Evolutionary conservation across 257 asterid species (phyloP), one percentile per base, ranked within the genome.

Genomic region (Rubia yunnanensis): DNA sequence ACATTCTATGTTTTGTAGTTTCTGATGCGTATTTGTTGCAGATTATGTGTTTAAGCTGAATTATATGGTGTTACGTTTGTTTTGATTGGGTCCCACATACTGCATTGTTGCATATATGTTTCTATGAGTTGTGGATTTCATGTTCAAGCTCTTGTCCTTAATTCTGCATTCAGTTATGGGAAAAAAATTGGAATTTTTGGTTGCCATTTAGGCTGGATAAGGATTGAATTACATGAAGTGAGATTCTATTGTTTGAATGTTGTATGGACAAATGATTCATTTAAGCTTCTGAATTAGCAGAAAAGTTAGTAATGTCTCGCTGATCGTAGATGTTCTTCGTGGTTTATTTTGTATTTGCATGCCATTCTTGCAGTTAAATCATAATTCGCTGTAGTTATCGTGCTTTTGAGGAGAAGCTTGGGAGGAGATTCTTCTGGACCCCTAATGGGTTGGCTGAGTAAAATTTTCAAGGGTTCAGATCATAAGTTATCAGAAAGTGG

Each of bases 371-470:
- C 82, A 80, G 88, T 75, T 73, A 73, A 74, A 72, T 14, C 52
- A 39, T 63, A 73, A 52, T 59, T 78, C 50, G 38, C 70, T 81
- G 67, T 83, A 60, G 65, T 76, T 61, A 64, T 57, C 74, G 63
- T 50, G 74, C 60, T 69, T 78, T 71, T 62, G 24, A 27, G 61
- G 70, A 49, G 34, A 32, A 31, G 24, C 35, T 31, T 14, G 24
- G 50, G 60, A 7, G 30, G 48, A 65, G 39, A 23, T 65, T 31
- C 35, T 49, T 65, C 49, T n/a, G 11, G 24, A 55, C 24, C 49
- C 61, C 13, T 59, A 56, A 88, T 88, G 96, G 95, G 96, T 53
- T 91, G 98, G 98, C 83, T 89, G 68, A 83, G 84, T 80, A 89
- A 89, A 80, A 77, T 89, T 50, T 82, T 89, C 60, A 82, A 82